Percentiles rank a stretch among this genome's conserved stretches.
These are phyloP conservation scores for Rhizopus sp. DNA, from an alignment of 371 early-diverging fungal species.

Conservation along the genomic window DNA sequence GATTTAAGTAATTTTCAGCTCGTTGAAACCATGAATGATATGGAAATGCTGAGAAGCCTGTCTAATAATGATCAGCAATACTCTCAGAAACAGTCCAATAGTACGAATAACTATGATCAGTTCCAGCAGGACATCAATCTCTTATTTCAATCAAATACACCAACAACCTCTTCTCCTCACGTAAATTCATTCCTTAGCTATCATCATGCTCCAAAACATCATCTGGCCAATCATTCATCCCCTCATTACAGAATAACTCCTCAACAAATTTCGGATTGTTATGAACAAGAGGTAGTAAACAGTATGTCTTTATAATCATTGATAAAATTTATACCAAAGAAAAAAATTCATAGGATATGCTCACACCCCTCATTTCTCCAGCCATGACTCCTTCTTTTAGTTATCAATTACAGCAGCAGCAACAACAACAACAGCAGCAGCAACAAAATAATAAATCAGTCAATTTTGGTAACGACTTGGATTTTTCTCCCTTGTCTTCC, in stretches of 20 bases:
- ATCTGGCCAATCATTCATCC: background rate
- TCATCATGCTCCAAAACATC: conserved; percentile 4
- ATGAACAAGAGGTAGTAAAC: background rate
- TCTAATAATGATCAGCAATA: conserved; percentile 11
- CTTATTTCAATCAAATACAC: conserved; percentile 15
- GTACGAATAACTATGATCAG: conserved; percentile 9
- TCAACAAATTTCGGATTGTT: background rate
- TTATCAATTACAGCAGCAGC: conserved; percentile 25
- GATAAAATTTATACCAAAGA: background rate
- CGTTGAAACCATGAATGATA: conserved; percentile 25
- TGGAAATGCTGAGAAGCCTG: conserved; percentile 25
- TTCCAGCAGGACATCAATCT: conserved; percentile 20
- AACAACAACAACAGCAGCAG: conserved; percentile 22
- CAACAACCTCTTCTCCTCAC: background rate
- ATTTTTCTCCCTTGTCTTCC: conserved; percentile 63
- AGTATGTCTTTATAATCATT: background rate
- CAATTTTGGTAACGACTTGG: conserved; percentile 38
- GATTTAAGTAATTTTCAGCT: conserved; percentile 27
- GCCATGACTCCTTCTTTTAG: conserved; percentile 62
- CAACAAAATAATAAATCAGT: conserved; percentile 13
- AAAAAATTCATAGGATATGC: conserved; percentile 31
- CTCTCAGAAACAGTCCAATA: background rate
- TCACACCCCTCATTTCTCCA: conserved; percentile 67
- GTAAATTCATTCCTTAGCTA: conserved; percentile 10
- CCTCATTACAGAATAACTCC: conserved; percentile 10